phyloP scores from a whole-genome alignment of 345 rosid species.

The Citrus glauca region DNA sequence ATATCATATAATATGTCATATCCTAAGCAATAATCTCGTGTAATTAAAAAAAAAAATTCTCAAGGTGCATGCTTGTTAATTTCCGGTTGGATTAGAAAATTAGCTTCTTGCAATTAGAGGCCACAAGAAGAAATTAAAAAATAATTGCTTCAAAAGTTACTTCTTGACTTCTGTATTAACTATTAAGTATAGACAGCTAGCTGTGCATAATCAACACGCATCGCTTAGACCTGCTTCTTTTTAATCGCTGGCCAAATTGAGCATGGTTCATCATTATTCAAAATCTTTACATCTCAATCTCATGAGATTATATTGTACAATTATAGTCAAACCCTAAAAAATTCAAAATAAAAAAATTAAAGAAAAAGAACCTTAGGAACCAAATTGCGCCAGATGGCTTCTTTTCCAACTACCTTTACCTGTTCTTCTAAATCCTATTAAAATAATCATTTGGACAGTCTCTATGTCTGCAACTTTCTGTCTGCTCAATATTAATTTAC shows the following conservation, averaged over 20 bases:
- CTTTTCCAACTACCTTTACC: slow-evolving; percentile 17
- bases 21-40: rapidly evolving
- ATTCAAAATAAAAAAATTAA: background rate
- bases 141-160: background rate
- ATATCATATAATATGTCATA: rapidly evolving
- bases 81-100: background rate
- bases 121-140: background rate
- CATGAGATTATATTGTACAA: background rate
- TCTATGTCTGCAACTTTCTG: slow-evolving; percentile 16
- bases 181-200: background rate
- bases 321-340: slow-evolving; percentile 1
- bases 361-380: background rate
- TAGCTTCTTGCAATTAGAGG: background rate
- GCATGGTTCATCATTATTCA: background rate
- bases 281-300: background rate
- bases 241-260: no score
- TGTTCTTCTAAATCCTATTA: background rate
- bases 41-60: background rate
- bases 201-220: background rate
- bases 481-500: background rate
- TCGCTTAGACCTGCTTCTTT: background rate
- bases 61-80: background rate
- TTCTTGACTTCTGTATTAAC: background rate
- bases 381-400: slow-evolving; percentile 27
- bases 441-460: slow-evolving; percentile 1